Conservation (phyloP, 2,329 filamentous ascomycete species). For the Aspergillus texensis region DNA sequence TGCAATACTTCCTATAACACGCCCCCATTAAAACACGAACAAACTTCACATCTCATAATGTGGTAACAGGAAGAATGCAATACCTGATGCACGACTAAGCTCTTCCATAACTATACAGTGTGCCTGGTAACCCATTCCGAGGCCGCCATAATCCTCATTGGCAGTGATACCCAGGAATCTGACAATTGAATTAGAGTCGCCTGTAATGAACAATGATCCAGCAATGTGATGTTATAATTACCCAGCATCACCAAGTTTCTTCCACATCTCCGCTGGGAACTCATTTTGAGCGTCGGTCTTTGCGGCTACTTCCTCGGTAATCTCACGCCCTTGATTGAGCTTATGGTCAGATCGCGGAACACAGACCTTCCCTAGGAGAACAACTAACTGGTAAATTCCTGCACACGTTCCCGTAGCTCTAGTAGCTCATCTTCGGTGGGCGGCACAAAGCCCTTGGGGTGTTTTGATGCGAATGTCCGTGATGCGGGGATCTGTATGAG, state of each 20-base stretch:
- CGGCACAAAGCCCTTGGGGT: constrained; percentile 64
- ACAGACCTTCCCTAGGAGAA: neutral
- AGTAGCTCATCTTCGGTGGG: constrained; percentile 73
- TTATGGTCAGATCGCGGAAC: neutral
- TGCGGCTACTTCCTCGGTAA: constrained; percentile 79
- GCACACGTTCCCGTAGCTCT: constrained; percentile 80
- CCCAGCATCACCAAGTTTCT: constrained; percentile 85
- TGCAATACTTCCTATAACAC: constrained; percentile 51
- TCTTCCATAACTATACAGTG: constrained; percentile 97
- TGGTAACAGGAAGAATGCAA: constrained; percentile 17
- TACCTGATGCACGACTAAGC: constrained; percentile 79
- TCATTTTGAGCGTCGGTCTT: constrained; percentile 82
- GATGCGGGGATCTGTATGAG: constrained; percentile 35
- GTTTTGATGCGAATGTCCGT: constrained; percentile 65
- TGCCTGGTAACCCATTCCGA: constrained; percentile 93
- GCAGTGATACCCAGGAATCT: constrained; percentile 89
- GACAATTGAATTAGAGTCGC: constrained; percentile 4
- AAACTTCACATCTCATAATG: neutral
- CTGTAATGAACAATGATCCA: too few relatives aligned
- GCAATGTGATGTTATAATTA: constrained; percentile 22
- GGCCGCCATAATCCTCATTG: constrained; percentile 85
- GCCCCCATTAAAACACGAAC: neutral
- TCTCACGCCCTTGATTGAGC: constrained; percentile 66
- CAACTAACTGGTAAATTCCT: constrained; percentile 72
- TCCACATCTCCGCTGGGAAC: constrained; percentile 91